phyloP scores from a whole-genome alignment of 352 stramenopile genomes.

The Stramenopiles sp. region DNA sequence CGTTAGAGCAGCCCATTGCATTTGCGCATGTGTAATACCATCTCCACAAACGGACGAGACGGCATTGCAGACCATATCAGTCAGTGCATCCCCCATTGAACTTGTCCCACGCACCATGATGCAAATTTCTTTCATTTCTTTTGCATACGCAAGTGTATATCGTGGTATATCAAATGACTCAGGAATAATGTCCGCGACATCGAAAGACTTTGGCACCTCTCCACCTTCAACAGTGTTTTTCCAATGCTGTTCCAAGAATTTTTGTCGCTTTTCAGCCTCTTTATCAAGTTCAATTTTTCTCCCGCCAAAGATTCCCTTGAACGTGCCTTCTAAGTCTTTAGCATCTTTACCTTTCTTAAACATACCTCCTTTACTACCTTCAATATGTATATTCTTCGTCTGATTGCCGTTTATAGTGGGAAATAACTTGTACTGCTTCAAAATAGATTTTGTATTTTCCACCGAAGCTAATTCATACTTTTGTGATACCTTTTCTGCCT shows the following conservation, averaged over 20 bases:
- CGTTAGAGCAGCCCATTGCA: constrained; percentile 2
- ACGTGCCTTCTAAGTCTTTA: not conserved
- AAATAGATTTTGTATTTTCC: not conserved
- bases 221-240: not conserved
- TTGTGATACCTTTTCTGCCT: not conserved
- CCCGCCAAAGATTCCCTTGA: not conserved
- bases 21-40: not conserved
- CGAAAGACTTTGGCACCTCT: not conserved
- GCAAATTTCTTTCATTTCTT: constrained; percentile 1
- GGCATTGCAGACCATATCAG: not conserved
- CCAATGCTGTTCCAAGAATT: not conserved
- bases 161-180: not conserved
- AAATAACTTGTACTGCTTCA: not conserved
- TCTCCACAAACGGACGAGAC: not conserved
- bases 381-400: not conserved
- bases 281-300: not conserved
- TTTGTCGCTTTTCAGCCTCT: not conserved
- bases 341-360: not conserved
- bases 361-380: not conserved
- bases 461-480: not conserved
- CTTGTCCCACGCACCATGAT: not conserved
- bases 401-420: not conserved
- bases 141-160: not conserved
- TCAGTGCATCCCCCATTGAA: not conserved
- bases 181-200: not conserved